Percentiles rank a stretch among this genome's conserved stretches.
Evolutionary conservation across 2,329 filamentous ascomycete genomes (phyloP).

Genomic region (Aspergillus fischeri): DNA sequence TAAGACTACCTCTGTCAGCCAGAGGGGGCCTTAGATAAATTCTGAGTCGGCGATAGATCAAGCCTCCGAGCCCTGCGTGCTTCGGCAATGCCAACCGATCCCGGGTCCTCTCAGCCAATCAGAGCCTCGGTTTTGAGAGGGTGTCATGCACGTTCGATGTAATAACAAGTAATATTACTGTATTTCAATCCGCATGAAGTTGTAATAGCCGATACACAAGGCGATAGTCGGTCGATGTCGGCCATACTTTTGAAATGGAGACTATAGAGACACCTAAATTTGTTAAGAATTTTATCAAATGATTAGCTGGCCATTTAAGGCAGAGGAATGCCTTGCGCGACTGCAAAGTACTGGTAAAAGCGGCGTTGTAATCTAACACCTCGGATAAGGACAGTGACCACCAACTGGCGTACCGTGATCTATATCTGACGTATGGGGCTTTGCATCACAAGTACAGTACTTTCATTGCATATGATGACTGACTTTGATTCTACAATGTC

Average conservation of each 20-base stretch:
- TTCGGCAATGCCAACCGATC: slow-evolving; percentile 16
- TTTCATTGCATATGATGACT: not conserved
- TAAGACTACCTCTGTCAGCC: not conserved
- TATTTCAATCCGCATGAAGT: not conserved
- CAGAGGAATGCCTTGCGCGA: not conserved
- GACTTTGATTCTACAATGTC: not conserved
- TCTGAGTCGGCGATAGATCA: slow-evolving; percentile 31
- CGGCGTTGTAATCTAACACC: not conserved
- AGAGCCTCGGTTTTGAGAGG: slow-evolving; percentile 24
- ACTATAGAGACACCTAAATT: not conserved
- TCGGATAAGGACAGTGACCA: not conserved
- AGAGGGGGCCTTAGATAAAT: slow-evolving; percentile 12
- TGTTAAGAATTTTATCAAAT: not conserved
- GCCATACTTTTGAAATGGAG: not conserved
- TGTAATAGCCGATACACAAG: not conserved
- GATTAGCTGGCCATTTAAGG: not conserved
- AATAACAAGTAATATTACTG: slow-evolving; percentile 15
- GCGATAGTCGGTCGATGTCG: not conserved
- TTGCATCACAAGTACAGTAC: not conserved
- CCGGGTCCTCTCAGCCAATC: slow-evolving; percentile 24
- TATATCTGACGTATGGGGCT: not conserved
- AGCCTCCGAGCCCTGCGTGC: slow-evolving; percentile 24
- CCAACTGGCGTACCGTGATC: not conserved
- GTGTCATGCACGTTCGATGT: slow-evolving; percentile 11
- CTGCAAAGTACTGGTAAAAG: not conserved